Evolutionary conservation across 2,329 filamentous ascomycete genomes (phyloP), one percentile per base, ranked within the genome.

Genomic region (Ascochyta viciae-villosae): DNA sequence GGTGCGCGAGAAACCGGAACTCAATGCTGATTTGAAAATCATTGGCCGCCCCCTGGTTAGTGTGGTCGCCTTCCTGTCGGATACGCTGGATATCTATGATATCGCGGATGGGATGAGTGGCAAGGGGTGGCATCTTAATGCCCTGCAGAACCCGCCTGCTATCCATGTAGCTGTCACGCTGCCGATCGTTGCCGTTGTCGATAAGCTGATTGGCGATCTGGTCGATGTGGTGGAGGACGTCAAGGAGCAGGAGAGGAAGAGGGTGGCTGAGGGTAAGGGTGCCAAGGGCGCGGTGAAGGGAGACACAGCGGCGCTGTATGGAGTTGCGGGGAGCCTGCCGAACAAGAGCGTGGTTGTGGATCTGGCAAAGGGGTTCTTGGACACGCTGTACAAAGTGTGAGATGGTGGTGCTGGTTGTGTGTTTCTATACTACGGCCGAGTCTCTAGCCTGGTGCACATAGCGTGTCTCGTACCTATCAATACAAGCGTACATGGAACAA

Each of bases 291-390:
- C 74, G 3, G 78, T 85, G 23, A 83, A 87, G 66, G 91, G 91
- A 1, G 91, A 96, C 74, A 87, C 91, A 13, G 91, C 92, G 1
- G 93, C 93, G 4, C 79, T 99, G 60, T 99, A 99, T 77, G 95
- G 95, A 50, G 93, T 99, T 54, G 95, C 95, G 0, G 95, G 95
- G 6, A 96, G 91, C 70, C 78, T 99, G 76, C 95, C 95, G 1
- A 96, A 99, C 75, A 98, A 98, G 85, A 92, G 90, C 65, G 89
- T 99, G 31, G 92, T 99, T 29, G 91, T 91, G 63, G 91, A 96
- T 68, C 78, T 99, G 72, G 94, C 93, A 1, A 91, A 84, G 64
- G 94, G 92, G 0, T 99, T 98, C 77, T 81, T 98, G 72, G 93
- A 98, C 78, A 89, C 95, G 48, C 74, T 97, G 76, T 97, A 97